phyloP scores from a whole-genome alignment of 805 yeast genomes.

The Saccharomycopsis guyanensis region DNA sequence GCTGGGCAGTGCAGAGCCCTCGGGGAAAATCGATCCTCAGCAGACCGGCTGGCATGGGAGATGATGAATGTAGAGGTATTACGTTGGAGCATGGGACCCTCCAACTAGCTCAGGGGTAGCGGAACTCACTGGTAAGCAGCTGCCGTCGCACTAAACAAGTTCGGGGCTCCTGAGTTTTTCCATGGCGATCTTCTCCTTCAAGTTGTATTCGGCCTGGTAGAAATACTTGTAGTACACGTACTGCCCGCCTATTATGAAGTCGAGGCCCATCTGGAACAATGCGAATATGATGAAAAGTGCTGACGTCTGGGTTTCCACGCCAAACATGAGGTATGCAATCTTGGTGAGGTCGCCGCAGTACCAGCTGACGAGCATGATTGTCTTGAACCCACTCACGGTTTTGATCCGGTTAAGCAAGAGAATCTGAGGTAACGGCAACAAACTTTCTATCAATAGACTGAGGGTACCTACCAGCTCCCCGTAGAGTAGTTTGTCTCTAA shows the following conservation, averaged over 20 bases:
- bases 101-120: too few species aligned
- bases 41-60: too few species aligned
- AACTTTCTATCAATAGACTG: conserved; percentile 66
- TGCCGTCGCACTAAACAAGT: not conserved
- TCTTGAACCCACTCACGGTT: conserved; percentile 71
- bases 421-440: conserved; percentile 72
- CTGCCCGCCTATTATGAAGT: conserved; percentile 65
- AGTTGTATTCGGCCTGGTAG: conserved; percentile 22
- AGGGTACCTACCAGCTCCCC: conserved; percentile 48
- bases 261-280: conserved; percentile 68
- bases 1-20: too few species aligned
- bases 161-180: not conserved
- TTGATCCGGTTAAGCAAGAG: conserved; percentile 57
- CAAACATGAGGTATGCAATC: conserved; percentile 64
- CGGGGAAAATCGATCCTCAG: too few species aligned
- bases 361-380: conserved; percentile 75
- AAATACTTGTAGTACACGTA: conserved; percentile 53
- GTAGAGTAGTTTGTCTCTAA: conserved; percentile 32
- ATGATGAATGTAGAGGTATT: too few species aligned
- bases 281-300: conserved; percentile 61
- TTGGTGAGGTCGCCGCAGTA: conserved; percentile 81
- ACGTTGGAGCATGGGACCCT: too few species aligned
- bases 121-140: too few species aligned
- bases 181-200: conserved; percentile 4
- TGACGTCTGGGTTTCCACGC: conserved; percentile 58